Percentiles rank a stretch among this genome's conserved stretches.
Conservation (phyloP, 78 protist species). For the Dictyostelium brefeldianum region DNA sequence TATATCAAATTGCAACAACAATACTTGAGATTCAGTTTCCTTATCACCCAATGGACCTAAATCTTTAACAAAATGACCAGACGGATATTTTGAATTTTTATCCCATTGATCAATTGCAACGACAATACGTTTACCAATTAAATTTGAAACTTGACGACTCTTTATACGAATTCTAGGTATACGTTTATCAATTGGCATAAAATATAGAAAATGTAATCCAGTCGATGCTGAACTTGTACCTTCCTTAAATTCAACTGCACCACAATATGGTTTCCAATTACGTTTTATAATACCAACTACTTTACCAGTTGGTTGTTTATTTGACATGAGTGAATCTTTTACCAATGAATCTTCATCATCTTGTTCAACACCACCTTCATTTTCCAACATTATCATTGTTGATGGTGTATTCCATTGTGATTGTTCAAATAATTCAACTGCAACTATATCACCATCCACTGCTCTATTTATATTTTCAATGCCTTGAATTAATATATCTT, state of each 20-base stretch:
- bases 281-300: slow-evolving; percentile 88
- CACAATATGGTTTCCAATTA: slow-evolving; percentile 89
- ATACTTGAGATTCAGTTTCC: slow-evolving; percentile 79
- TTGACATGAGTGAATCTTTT: neutral
- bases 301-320: slow-evolving; percentile 46
- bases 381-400: slow-evolving; percentile 34
- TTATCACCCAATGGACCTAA: slow-evolving; percentile 88
- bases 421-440: slow-evolving; percentile 58
- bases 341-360: slow-evolving; percentile 70
- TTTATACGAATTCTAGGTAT: slow-evolving; percentile 83
- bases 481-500: slow-evolving; percentile 78
- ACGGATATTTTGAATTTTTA: slow-evolving; percentile 70
- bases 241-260: slow-evolving; percentile 61
- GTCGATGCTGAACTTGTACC: neutral
- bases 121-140: slow-evolving; percentile 72
- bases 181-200: slow-evolving; percentile 77
- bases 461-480: slow-evolving; percentile 80
- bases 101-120: slow-evolving; percentile 91
- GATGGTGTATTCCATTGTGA: slow-evolving; percentile 69
- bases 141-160: slow-evolving; percentile 62
- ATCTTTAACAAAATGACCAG: slow-evolving; percentile 87
- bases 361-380: slow-evolving; percentile 68
- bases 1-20: slow-evolving; percentile 75
- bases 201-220: slow-evolving; percentile 31
- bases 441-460: slow-evolving; percentile 86